These are phyloP conservation scores for Misopates orontium DNA, from an alignment of 257 asterid genomes.

Conservation along the genomic window DNA sequence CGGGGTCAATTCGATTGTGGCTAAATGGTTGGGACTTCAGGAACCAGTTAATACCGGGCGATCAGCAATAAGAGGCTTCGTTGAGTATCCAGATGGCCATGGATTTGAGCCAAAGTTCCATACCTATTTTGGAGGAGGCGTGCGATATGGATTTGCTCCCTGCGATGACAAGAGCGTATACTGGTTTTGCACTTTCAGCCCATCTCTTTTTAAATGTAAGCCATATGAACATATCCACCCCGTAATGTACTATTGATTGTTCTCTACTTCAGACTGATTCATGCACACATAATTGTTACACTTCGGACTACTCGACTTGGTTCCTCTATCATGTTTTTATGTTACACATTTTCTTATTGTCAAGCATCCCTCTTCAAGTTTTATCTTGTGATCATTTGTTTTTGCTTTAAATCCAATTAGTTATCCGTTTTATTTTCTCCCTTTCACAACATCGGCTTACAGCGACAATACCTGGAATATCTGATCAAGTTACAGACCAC, in stretches of 20 bases:
- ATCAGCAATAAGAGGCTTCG: conserved; percentile 70
- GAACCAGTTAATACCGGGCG: conserved; percentile 48
- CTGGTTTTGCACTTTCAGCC: conserved; percentile 28
- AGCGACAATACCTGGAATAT: too few relatives aligned
- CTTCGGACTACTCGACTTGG: neutral
- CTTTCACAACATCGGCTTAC: too few relatives aligned
- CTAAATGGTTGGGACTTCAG: conserved; percentile 65
- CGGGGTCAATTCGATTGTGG: conserved; percentile 75
- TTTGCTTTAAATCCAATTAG: too few relatives aligned
- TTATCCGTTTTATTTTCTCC: too few relatives aligned
- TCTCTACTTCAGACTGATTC: neutral
- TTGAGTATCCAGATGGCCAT: conserved; percentile 56
- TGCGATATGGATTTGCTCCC: conserved; percentile 45
- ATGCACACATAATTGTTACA: neutral
- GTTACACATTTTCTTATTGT: too few relatives aligned
- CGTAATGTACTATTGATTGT: neutral
- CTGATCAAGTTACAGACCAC: too few relatives aligned
- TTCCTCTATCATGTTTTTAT: too few relatives aligned
- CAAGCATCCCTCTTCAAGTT: too few relatives aligned
- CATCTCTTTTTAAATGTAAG: conserved; percentile 27
- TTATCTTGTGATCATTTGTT: too few relatives aligned
- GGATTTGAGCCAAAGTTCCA: conserved; percentile 39
- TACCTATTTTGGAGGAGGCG: conserved; percentile 42
- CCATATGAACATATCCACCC: neutral
- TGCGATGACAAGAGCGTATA: conserved; percentile 36